Conservation (phyloP, 306 rosid species). For the Begonia loranthoides region DNA sequence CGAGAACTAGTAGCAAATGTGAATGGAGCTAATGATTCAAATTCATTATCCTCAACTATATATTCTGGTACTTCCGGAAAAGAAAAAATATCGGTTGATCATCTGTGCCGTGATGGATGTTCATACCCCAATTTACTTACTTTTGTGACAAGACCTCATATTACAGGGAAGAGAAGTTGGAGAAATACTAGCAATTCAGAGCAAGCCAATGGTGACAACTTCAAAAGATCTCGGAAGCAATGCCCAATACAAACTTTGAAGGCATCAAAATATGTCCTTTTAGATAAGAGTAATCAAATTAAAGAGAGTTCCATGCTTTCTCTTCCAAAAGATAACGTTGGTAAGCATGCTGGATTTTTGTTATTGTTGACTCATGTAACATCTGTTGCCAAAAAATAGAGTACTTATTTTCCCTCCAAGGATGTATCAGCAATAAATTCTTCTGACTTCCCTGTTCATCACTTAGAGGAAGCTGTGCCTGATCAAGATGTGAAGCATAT, state of each 20-base stretch:
- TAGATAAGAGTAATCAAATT: slow-evolving; percentile 19
- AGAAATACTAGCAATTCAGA: slow-evolving; percentile 13
- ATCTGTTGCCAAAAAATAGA: slow-evolving; percentile 16
- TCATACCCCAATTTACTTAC: slow-evolving; percentile 24
- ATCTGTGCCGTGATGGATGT: slow-evolving; percentile 16
- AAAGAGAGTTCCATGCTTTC: slow-evolving; percentile 11
- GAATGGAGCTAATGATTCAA: slow-evolving; percentile 37
- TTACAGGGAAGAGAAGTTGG: slow-evolving; percentile 54
- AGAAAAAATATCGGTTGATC: slow-evolving; percentile 8
- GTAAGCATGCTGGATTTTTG: slow-evolving; percentile 13
- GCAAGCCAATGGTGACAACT: slow-evolving; percentile 14
- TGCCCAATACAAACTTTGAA: slow-evolving; percentile 16
- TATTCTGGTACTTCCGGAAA: slow-evolving; percentile 21
- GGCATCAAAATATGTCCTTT: slow-evolving; percentile 14
- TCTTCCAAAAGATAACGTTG: slow-evolving; percentile 15
- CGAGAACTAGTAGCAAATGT: slow-evolving; percentile 54
- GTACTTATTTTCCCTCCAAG: slow-evolving; percentile 21
- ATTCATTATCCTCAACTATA: slow-evolving; percentile 20
- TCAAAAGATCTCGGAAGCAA: slow-evolving; percentile 25
- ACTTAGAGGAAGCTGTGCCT: slow-evolving; percentile 13
- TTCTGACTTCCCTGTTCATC: slow-evolving; percentile 20
- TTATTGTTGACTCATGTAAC: slow-evolving; percentile 10
- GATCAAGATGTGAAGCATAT: slow-evolving; percentile 13
- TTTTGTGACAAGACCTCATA: slow-evolving; percentile 15
- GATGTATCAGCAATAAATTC: slow-evolving; percentile 16